phyloP scores from a whole-genome alignment of 2,329 filamentous ascomycete species.

The Pseudogymnoascus sp. region DNA sequence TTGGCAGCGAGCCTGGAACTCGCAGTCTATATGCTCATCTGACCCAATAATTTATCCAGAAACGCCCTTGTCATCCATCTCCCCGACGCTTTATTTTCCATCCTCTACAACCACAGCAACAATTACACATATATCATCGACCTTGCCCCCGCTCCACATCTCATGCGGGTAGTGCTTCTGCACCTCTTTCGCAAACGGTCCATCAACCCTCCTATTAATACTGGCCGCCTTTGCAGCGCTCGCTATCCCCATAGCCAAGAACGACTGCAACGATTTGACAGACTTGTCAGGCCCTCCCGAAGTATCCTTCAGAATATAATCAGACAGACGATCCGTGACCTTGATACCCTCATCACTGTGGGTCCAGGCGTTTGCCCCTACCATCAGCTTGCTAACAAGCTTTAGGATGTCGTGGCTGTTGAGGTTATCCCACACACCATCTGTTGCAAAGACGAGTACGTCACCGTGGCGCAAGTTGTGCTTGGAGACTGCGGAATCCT shows the following conservation, averaged over 20 bases:
- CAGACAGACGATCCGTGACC: slow-evolving; percentile 52
- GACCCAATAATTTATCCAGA: not conserved
- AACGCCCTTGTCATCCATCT: slow-evolving; percentile 8
- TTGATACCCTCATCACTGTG: slow-evolving; percentile 53
- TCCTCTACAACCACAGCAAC: slow-evolving; percentile 70
- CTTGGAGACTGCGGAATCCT: slow-evolving; percentile 72
- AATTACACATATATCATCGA: slow-evolving; percentile 90
- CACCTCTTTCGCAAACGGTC: slow-evolving; percentile 91
- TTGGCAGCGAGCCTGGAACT: not conserved
- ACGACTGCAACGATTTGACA: slow-evolving; percentile 60
- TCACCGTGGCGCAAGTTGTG: slow-evolving; percentile 81
- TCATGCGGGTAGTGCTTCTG: slow-evolving; percentile 81
- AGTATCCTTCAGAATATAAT: slow-evolving; percentile 42
- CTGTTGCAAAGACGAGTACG: slow-evolving; percentile 86
- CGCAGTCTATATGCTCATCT: slow-evolving; percentile 5
- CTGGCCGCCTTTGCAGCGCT: slow-evolving; percentile 79
- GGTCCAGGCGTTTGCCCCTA: slow-evolving; percentile 65
- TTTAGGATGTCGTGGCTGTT: slow-evolving; percentile 82
- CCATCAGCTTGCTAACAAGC: slow-evolving; percentile 72
- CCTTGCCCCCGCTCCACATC: slow-evolving; percentile 83
- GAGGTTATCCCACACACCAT: slow-evolving; percentile 94
- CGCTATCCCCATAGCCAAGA: slow-evolving; percentile 72
- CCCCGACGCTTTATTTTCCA: slow-evolving; percentile 20
- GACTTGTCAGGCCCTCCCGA: slow-evolving; percentile 26
- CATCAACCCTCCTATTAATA: slow-evolving; percentile 71